Evolutionary conservation across 306 rosid species (phyloP).

Genomic region (Sphenostylis stenocarpa): DNA sequence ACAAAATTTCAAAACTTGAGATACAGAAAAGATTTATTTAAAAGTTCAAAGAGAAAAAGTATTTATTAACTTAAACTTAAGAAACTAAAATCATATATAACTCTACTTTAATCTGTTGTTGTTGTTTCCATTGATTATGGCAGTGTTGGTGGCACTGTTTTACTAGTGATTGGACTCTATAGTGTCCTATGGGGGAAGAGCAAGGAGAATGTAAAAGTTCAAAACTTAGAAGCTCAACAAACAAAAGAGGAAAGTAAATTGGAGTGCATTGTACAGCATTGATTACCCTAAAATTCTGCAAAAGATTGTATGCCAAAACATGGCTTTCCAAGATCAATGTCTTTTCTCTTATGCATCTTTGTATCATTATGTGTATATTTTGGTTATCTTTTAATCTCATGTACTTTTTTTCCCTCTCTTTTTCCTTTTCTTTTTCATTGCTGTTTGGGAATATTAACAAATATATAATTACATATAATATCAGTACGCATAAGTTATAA

Average conservation of each 20-base stretch:
- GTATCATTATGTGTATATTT: conserved; percentile 9
- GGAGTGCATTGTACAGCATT: conserved; percentile 55
- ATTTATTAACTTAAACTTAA: no score
- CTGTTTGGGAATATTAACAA: neutral
- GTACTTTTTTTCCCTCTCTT: no score
- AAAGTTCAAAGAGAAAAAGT: no score
- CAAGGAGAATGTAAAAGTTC: conserved; percentile 52
- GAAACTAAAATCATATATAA: no score
- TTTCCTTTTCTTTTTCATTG: neutral
- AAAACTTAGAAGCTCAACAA: conserved; percentile 31
- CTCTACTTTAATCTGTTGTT: neutral
- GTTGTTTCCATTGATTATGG: neutral
- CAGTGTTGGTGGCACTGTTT: conserved; percentile 77
- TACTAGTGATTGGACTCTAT: conserved; percentile 78
- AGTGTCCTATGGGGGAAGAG: conserved; percentile 87
- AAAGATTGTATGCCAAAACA: neutral
- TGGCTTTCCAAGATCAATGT: neutral
- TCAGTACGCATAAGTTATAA: no score
- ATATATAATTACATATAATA: neutral
- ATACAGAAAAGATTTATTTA: no score
- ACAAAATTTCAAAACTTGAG: no score
- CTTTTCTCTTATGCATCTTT: neutral
- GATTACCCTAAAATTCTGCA: conserved; percentile 15
- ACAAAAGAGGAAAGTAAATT: conserved; percentile 48
- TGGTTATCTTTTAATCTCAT: conserved; percentile 5